Base-by-base conservation (phyloP, 2,329 filamentous ascomycete species). In the Pseudogymnoascus sp. region DNA sequence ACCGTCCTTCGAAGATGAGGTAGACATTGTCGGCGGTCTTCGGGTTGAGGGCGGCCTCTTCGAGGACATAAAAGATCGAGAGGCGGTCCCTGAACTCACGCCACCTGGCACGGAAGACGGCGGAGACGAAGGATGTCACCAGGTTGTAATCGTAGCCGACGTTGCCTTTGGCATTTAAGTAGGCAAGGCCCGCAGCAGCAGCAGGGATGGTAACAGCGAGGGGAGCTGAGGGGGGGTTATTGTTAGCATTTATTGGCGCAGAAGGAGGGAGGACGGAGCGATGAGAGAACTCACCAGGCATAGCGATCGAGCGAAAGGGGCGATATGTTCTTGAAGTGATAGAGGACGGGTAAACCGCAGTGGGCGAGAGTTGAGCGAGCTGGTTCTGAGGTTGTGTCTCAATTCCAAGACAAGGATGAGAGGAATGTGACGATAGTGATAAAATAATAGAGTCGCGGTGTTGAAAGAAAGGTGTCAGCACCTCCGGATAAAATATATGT, bases 61-160 rank as follows among this genome's bases (percentile, higher is more conserved):
- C 91, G 64, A 96, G 81, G 11, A 78, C 71, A 75, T 96, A 96
- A 76, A 95, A 96, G 61, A 85, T 75, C 71, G 86, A 93, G 64
- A 90, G 73, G 31, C 82, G 82, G 69, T 89, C 88, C 21, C 76
- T 77, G 62, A 78, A 79, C 69, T 86, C 79, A 66, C 81, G 79
- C 65, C 78, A 73, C 8, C 74, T 71, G 53, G 79, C 73, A 17
- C 75, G 76, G 42, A 81, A 65, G 11, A 77, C 69, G 17, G 81
- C 75, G 31, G 79, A 79, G 11, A 84, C 38, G 40, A 84, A 74
- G 62, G 81, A 80, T 35, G 77, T 79, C n/a, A 93, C 70, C 15
- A 92, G 73, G 7, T 76, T 72, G 47, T 79, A 74, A 74, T 96
- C 91, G 72, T 90, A 86, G 72, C 79, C 86, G 50, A 93, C 69